These are phyloP conservation scores for Pythium pyrilobum DNA, from an alignment of 352 stramenopile species.

Conservation along the genomic window DNA sequence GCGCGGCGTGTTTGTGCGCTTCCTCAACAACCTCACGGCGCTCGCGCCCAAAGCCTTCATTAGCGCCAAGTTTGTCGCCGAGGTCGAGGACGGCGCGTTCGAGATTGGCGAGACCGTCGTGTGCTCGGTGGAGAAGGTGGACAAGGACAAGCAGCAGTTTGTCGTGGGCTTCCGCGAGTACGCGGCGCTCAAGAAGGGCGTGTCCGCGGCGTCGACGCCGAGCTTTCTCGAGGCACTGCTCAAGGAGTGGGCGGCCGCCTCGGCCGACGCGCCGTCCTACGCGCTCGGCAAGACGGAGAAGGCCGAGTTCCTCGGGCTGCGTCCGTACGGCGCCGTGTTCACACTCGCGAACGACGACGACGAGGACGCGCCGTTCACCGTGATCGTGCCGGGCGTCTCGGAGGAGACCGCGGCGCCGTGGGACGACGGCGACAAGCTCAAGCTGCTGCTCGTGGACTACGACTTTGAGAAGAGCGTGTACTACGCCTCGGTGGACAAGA, in stretches of 20 bases:
- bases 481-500: conserved; percentile 40
- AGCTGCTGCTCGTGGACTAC: conserved; percentile 80
- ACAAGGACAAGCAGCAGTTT: conserved; percentile 75
- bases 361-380: conserved; percentile 53
- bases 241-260: conserved; percentile 24
- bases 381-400: conserved; percentile 49
- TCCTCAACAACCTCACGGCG: conserved; percentile 83
- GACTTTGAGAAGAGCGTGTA: conserved; percentile 85
- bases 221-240: conserved; percentile 64
- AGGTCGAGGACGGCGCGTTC: conserved; percentile 71
- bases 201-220: conserved; percentile 8
- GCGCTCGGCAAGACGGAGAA: conserved; percentile 71
- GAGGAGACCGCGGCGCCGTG: conserved; percentile 30
- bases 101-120: conserved; percentile 85
- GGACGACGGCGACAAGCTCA: conserved; percentile 59
- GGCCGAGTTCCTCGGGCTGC: conserved; percentile 76
- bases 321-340: conserved; percentile 84
- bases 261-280: conserved; percentile 20
- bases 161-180: conserved; percentile 64
- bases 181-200: conserved; percentile 23
- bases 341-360: conserved; percentile 64
- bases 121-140: conserved; percentile 72
- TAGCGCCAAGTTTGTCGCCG: conserved; percentile 64
- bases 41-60: conserved; percentile 76
- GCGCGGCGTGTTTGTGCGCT: conserved; percentile 84